Evolutionary conservation across 1,284 basidiomycete genomes (phyloP).

Genomic region (Butyriboletus appendiculatus): DNA sequence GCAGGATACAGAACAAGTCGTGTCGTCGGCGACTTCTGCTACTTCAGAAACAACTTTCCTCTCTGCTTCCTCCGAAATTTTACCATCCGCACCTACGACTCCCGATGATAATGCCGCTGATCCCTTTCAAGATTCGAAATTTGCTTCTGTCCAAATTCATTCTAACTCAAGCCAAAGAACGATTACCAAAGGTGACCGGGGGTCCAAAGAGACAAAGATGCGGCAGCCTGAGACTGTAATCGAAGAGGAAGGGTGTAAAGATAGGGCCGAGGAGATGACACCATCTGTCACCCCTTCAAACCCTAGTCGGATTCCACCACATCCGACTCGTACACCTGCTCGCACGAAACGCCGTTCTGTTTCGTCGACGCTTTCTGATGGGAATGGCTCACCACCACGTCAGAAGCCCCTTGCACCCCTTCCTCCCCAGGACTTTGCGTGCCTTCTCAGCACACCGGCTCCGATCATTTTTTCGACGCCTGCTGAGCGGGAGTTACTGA

Average conservation of each 20-base stretch:
- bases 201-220: constrained; percentile 9
- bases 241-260: constrained; percentile 42
- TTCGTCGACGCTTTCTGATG: constrained; percentile 76
- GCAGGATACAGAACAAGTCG: constrained; percentile 46
- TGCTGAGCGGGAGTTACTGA: constrained; percentile 80
- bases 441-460: constrained; percentile 67
- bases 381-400: constrained; percentile 48
- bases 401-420: constrained; percentile 49
- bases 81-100: constrained; percentile 55
- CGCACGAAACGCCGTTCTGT: constrained; percentile 94
- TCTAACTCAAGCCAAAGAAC: constrained; percentile 59
- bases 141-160: constrained; percentile 37
- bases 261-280: constrained; percentile 3
- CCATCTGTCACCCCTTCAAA: constrained; percentile 15
- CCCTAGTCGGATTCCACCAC: constrained; percentile 51
- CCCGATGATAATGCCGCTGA: constrained; percentile 49
- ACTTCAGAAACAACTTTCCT: constrained; percentile 55
- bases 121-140: constrained; percentile 36
- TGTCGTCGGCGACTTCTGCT: constrained; percentile 41
- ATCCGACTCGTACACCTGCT: constrained; percentile 83
- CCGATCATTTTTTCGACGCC: constrained; percentile 86
- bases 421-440: constrained; percentile 66
- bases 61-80: constrained; percentile 54
- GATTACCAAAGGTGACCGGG: constrained; percentile 25
- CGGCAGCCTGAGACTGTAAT: constrained; percentile 44